A percentile compares a stretch with the other conserved stretches of the same genome.
Conservation (phyloP, 805 yeast species). For the Kodamaea lidongshanica region DNA sequence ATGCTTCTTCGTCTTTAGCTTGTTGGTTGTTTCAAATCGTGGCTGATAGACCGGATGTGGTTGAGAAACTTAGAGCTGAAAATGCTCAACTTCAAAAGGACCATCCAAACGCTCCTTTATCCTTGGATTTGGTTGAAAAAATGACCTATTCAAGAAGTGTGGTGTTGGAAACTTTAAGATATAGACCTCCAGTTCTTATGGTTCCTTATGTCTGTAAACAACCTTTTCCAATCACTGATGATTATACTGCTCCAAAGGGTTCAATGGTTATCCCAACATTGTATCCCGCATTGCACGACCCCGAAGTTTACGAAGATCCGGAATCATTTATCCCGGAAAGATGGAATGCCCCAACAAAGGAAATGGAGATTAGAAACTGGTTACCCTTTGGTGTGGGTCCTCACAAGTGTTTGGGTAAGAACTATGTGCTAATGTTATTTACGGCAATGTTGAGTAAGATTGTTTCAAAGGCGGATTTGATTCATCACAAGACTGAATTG, state of each 20-base stretch:
- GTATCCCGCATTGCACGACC: conserved; percentile 95
- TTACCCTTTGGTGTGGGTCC: conserved; percentile 96
- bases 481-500: conserved; percentile 74
- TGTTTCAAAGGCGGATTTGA: conserved; percentile 70
- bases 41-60: conserved; percentile 92
- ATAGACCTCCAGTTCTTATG: conserved; percentile 97
- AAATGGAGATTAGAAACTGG: conserved; percentile 82
- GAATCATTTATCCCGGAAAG: conserved; percentile 94
- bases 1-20: conserved; percentile 93
- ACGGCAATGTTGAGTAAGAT: conserved; percentile 90
- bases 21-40: conserved; percentile 97
- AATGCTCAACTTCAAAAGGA: conserved; percentile 77
- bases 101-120: conserved; percentile 57
- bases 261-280: conserved; percentile 94
- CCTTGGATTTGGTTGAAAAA: conserved; percentile 68
- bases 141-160: conserved; percentile 89
- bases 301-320: conserved; percentile 92
- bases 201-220: conserved; percentile 94
- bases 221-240: conserved; percentile 73
- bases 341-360: conserved; percentile 82
- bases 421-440: conserved; percentile 85
- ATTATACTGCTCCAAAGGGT: conserved; percentile 92
- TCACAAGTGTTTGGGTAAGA: conserved; percentile 93
- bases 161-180: conserved; percentile 86
- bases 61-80: conserved; percentile 82